Evolutionary conservation across 2,329 filamentous ascomycete genomes (phyloP), one percentile per base, ranked within the genome.

Genomic region (Leptosphaerulina australis): DNA sequence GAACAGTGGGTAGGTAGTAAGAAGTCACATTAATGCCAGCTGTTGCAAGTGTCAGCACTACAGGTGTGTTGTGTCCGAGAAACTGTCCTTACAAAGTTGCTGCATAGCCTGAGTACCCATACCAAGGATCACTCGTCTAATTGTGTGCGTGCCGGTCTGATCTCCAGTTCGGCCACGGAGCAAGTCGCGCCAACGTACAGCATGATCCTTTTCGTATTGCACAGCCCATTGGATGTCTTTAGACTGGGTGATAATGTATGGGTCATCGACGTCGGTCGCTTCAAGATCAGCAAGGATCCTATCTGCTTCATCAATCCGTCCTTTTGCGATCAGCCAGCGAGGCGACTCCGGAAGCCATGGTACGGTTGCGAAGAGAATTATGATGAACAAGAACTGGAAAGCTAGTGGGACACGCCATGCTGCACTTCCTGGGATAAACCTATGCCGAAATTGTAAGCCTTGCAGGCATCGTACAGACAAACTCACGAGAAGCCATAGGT

Each of bases 1-100:
- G 76, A 0, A 87, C 81, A 28, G 83, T 83, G 0, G 83, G 82
- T 0, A 85, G 69, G 47, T 81, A 83, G 55, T 81, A 81, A 4
- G 65, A 70, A 4, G 74, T 75, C 1, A 76, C 70, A 31, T 76
- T 74, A 39, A 74, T 74, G 0, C 66, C 58, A 41, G 63, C 51
- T 60, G 12, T 10, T 29, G 4, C 3, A 18, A 18, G 3, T 24
- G 29, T 54, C 31, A 53, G 53, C 6, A 9, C 15, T 59, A n/a
- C n/a, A n/a, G n/a, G n/a, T n/a, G n/a, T n/a, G n/a, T n/a, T n/a
- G n/a, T n/a, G n/a, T n/a, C n/a, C n/a, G n/a, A n/a, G n/a, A n/a
- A n/a, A n/a, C n/a, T n/a, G n/a, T n/a, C n/a, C 52, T 78, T 46
- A 65, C 58, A 64, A 4, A 81, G 64, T 52, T 81, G 79, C 44